Conservation (phyloP, 192 early-diverging fungal genomes). For the Podila epigama region DNA sequence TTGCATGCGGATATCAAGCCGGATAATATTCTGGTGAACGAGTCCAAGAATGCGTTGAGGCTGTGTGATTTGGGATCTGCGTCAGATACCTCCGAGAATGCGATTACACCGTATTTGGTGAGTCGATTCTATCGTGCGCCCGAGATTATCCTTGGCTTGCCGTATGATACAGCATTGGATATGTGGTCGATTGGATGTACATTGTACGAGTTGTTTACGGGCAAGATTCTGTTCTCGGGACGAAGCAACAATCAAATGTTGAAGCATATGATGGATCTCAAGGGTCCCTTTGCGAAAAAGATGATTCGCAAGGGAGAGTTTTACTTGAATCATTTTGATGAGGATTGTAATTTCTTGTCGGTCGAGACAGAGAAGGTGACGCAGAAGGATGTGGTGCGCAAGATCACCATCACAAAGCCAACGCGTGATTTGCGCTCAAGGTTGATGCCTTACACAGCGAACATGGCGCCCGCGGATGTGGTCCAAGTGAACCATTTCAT, state of each 20-base stretch:
- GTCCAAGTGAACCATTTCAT: constrained; percentile 73
- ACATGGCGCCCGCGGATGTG: constrained; percentile 64
- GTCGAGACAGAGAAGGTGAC: constrained; percentile 69
- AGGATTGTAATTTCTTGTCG: constrained; percentile 70
- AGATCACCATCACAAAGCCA: constrained; percentile 71
- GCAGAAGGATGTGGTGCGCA: constrained; percentile 72
- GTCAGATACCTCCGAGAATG: constrained; percentile 85
- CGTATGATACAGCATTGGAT: constrained; percentile 89
- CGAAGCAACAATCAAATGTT: constrained; percentile 97
- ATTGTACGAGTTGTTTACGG: constrained; percentile 95
- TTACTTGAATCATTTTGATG: constrained; percentile 87
- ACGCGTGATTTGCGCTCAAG: constrained; percentile 74
- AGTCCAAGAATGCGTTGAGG: constrained; percentile 81
- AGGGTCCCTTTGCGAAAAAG: constrained; percentile 87
- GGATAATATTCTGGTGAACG: constrained; percentile 94
- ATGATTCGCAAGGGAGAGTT: constrained; percentile 88
- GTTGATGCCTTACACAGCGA: constrained; percentile 63
- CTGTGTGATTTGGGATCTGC: constrained; percentile 96
- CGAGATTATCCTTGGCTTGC: constrained; percentile 92
- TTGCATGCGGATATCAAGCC: constrained; percentile 98
- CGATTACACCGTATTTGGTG: constrained; percentile 96
- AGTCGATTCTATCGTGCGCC: constrained; percentile 96
- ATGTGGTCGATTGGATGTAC: constrained; percentile 97
- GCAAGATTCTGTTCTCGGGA: constrained; percentile 94
- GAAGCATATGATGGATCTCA: constrained; percentile 89